Percentiles rank a stretch among this genome's conserved stretches.
Evolutionary conservation across 352 stramenopile species (phyloP).

Genomic region (Phytophthora aleatoria): DNA sequence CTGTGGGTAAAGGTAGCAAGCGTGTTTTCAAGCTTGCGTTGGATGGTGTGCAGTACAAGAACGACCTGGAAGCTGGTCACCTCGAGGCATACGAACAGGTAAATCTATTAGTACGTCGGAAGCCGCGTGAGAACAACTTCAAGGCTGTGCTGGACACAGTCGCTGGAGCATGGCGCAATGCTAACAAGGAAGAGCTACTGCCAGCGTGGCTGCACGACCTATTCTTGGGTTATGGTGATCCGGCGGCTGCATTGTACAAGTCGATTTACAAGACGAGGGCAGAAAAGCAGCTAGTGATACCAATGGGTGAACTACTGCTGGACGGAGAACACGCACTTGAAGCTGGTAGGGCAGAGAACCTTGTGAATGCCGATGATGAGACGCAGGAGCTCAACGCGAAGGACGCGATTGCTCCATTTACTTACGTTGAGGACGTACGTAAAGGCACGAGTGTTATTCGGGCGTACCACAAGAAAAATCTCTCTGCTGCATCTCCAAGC

Average conservation of each 20-base stretch:
- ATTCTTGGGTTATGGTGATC: slow-evolving; percentile 94
- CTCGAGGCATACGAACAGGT: slow-evolving; percentile 87
- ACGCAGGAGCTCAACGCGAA: slow-evolving; percentile 35
- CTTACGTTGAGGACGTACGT: slow-evolving; percentile 46
- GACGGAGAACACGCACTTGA: slow-evolving; percentile 57
- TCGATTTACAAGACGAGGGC: slow-evolving; percentile 54
- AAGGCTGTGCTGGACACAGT: slow-evolving; percentile 95
- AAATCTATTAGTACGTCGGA: slow-evolving; percentile 94
- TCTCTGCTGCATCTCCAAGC: background rate
- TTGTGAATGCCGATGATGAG: slow-evolving; percentile 49
- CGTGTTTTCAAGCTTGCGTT: slow-evolving; percentile 91
- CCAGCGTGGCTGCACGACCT: slow-evolving; percentile 95
- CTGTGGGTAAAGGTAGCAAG: slow-evolving; percentile 59
- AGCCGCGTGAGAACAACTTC: slow-evolving; percentile 94
- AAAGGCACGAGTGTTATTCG: slow-evolving; percentile 40
- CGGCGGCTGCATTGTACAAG: slow-evolving; percentile 78
- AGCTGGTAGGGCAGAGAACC: slow-evolving; percentile 33
- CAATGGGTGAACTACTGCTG: slow-evolving; percentile 49
- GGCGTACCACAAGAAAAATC: slow-evolving; percentile 33
- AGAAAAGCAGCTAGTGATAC: slow-evolving; percentile 38
- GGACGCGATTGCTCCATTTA: slow-evolving; percentile 56
- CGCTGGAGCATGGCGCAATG: slow-evolving; percentile 21
- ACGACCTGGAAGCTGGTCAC: slow-evolving; percentile 72
- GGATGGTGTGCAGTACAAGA: slow-evolving; percentile 94
- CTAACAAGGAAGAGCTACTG: slow-evolving; percentile 57